phyloP scores from a whole-genome alignment of 2,329 filamentous ascomycete genomes.

The Pseudocercospora vitis region DNA sequence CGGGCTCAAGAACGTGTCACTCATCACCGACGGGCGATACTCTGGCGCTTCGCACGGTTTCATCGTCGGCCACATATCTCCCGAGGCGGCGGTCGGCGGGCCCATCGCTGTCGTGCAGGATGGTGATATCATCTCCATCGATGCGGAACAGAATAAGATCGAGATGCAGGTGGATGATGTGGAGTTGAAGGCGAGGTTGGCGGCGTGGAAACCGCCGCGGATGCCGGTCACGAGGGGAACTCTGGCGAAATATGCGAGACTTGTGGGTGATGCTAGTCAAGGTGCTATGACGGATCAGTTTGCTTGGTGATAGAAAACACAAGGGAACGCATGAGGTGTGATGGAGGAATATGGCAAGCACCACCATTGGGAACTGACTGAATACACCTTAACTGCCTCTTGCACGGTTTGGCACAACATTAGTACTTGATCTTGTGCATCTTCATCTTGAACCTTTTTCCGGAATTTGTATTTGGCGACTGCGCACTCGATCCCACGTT shows the following conservation, averaged over 20 bases:
- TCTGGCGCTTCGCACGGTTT: conserved; percentile 87
- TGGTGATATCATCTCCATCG: conserved; percentile 82
- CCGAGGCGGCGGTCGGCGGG: conserved; percentile 84
- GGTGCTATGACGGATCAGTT: conserved; percentile 85
- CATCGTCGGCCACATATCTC: conserved; percentile 89
- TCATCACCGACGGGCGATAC: conserved; percentile 91
- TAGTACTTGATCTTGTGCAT: too few relatives aligned
- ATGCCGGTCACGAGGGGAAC: conserved; percentile 76
- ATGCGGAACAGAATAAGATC: conserved; percentile 72
- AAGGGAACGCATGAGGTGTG: too few relatives aligned
- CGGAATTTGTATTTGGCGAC: too few relatives aligned
- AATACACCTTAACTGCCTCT: too few relatives aligned
- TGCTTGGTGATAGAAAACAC: neutral
- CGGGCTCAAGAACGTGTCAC: conserved; percentile 78
- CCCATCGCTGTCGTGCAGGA: conserved; percentile 80
- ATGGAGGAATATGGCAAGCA: too few relatives aligned
- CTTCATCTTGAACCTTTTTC: too few relatives aligned
- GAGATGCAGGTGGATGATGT: conserved; percentile 71
- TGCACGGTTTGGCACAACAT: too few relatives aligned
- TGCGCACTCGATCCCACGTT: too few relatives aligned
- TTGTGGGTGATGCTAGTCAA: conserved; percentile 89
- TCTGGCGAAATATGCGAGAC: conserved; percentile 81
- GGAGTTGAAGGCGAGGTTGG: conserved; percentile 65
- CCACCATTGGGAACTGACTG: too few relatives aligned
- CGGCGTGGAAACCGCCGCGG: conserved; percentile 68